Base-by-base conservation (phyloP, 1,284 basidiomycete genomes). In the Ustilago cynodontis region DNA sequence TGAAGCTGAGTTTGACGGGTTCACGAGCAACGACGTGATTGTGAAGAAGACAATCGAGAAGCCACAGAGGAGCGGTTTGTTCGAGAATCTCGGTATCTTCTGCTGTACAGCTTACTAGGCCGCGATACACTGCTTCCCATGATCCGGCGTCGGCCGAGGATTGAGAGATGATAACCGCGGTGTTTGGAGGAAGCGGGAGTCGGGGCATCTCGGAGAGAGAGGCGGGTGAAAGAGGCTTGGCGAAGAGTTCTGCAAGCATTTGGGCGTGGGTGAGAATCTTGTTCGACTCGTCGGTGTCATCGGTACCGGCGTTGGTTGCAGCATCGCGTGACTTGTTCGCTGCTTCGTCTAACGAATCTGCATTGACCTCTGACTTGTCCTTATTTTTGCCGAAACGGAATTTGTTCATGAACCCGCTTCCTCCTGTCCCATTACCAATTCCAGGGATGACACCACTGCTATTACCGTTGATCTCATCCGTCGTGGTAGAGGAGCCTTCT, bases 21-120 rank as follows among this genome's bases (percentile, higher is more conserved):
- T 75, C 77, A 1, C 72, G 45, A n/a, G 66, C 65, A 20, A 49
- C 26, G 13, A 74, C 70, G 13, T 86, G 76, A 35, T 86, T 87
- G 10, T 85, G 85, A 41, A 98, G 89, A 49, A 98, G 86, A 81
- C 92, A 96, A 85, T 98, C 94, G 52, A 95, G 87, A 53, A 97
- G 87, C 96, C 96, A 99, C 68, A 91, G 85, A 1, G 95, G 95
- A 88, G 94, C 90, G 33, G 87, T 88, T 82, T 92, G 90, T 86
- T 98, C 95, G 39, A 98, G 88, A 11, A 87, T 86, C 28, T 89
- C 88, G 41, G 90, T 82, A 77, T 98, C 95, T 13, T 70, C 55
- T 10, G 89, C 90, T 0, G 90, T 91, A 52, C 89, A 90, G 1
- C 89, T 89, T 2, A 91, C 89, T 43, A 90, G 89, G 0, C 93